Evolutionary conservation across 345 rosid species (phyloP).

Genomic region (Acer yangbiense): DNA sequence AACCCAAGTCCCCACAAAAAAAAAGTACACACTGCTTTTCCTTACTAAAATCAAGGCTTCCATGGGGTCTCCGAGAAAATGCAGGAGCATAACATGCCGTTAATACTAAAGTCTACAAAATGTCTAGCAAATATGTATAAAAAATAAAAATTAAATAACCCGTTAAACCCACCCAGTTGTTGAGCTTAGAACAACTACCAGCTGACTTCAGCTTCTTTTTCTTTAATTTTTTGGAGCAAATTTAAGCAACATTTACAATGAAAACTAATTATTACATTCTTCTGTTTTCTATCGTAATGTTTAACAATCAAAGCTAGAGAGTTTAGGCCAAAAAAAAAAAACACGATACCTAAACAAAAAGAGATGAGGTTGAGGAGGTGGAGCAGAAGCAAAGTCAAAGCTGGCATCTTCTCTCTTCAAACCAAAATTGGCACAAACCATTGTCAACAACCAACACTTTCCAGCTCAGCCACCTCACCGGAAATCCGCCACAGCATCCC

Average conservation of each 20-base stretch:
- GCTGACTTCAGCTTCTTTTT: neutral
- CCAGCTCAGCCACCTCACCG: constrained; percentile 25
- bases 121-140: neutral
- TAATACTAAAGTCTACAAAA: neutral
- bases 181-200: neutral
- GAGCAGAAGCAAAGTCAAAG: constrained; percentile 43
- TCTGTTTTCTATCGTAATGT: neutral
- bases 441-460: constrained; percentile 38
- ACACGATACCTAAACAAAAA: constrained; percentile 50
- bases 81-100: neutral
- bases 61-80: neutral
- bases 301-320: neutral
- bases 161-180: neutral
- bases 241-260: neutral
- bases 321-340: neutral
- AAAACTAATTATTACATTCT: neutral
- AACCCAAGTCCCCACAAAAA: neutral
- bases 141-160: neutral
- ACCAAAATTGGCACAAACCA: constrained; percentile 43
- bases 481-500: constrained; percentile 24
- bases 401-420: constrained; percentile 50
- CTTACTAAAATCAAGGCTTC: neutral
- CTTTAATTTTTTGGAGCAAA: neutral
- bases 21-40: neutral
- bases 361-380: constrained; percentile 43